Evolutionary conservation across 768 basidiomycete genomes (phyloP).

Genomic region (Jaapia argillacea): DNA sequence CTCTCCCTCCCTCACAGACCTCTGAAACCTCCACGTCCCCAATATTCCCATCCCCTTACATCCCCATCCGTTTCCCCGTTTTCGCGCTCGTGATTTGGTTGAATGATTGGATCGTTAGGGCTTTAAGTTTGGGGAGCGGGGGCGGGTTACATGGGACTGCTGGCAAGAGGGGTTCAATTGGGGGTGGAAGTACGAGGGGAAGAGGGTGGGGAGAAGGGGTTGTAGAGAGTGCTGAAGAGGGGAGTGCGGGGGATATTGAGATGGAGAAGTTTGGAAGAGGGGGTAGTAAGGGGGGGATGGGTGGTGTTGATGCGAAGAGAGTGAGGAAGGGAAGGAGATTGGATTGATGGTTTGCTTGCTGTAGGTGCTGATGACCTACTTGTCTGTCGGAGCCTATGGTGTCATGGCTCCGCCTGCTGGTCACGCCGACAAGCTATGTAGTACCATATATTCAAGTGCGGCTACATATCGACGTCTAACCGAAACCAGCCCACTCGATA

Average conservation of each 20-base stretch:
- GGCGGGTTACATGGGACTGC: too few species aligned
- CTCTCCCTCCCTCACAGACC: constrained; percentile 23
- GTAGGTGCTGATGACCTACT: too few species aligned
- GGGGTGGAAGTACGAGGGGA: constrained; percentile 4
- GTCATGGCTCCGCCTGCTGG: too few species aligned
- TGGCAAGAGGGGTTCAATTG: too few species aligned
- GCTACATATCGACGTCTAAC: constrained; percentile 23
- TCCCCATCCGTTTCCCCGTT: constrained; percentile 74
- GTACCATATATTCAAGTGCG: not conserved
- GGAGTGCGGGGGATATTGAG: not conserved
- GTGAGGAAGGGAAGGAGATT: too few species aligned
- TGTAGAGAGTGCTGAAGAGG: not conserved
- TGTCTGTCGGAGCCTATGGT: too few species aligned
- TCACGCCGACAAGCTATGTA: too few species aligned
- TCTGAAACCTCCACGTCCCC: constrained; percentile 6
- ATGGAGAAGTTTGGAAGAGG: not conserved
- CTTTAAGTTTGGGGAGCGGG: constrained; percentile 44
- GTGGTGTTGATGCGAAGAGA: too few species aligned
- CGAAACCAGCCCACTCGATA: constrained; percentile 89
- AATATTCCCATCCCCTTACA: constrained; percentile 48
- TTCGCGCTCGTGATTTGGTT: constrained; percentile 67
- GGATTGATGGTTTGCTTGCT: too few species aligned
- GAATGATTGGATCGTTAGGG: constrained; percentile 58
- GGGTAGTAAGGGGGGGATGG: not conserved
- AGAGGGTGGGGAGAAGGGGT: constrained; percentile 1